These are phyloP conservation scores for Populus hybrid DNA, from an alignment of 441 rosid genomes.

Conservation along the genomic window DNA sequence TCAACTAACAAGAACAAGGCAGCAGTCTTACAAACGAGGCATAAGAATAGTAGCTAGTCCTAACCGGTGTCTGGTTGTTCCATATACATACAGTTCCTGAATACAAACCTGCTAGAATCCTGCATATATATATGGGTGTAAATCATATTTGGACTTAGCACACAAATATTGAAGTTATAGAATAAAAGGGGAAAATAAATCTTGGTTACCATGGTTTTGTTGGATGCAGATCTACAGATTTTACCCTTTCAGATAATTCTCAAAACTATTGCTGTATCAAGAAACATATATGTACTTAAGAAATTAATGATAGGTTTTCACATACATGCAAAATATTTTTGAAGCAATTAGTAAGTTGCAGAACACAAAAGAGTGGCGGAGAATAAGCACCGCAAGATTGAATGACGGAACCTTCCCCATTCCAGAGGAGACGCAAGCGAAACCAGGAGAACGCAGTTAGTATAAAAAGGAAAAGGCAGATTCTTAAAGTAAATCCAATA, in stretches of 20 bases:
- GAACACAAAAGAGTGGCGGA: too few species aligned
- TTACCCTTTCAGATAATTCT: constrained; percentile 86
- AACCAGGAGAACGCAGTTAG: background rate
- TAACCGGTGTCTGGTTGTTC: constrained; percentile 64
- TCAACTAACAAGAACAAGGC: too few species aligned
- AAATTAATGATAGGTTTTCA: background rate
- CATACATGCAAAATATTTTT: background rate
- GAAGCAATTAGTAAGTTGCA: background rate
- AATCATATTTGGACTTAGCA: background rate
- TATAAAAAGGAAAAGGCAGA: background rate
- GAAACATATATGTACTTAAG: constrained; percentile 7
- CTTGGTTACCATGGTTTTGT: constrained; percentile 83
- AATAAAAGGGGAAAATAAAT: background rate
- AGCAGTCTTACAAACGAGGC: background rate
- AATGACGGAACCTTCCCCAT: constrained; percentile 8
- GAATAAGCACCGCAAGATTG: constrained; percentile 11
- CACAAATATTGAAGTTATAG: background rate
- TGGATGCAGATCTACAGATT: constrained; percentile 87
- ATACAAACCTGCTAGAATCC: constrained; percentile 76
- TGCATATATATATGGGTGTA: constrained; percentile 18
- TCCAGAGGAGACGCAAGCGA: background rate
- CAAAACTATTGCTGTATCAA: constrained; percentile 63
- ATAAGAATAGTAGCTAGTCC: background rate
- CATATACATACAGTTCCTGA: constrained; percentile 44
- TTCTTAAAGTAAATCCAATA: too few species aligned